Evolutionary conservation across 805 yeast species (phyloP).

Genomic region (Brettanomyces anomalus): DNA sequence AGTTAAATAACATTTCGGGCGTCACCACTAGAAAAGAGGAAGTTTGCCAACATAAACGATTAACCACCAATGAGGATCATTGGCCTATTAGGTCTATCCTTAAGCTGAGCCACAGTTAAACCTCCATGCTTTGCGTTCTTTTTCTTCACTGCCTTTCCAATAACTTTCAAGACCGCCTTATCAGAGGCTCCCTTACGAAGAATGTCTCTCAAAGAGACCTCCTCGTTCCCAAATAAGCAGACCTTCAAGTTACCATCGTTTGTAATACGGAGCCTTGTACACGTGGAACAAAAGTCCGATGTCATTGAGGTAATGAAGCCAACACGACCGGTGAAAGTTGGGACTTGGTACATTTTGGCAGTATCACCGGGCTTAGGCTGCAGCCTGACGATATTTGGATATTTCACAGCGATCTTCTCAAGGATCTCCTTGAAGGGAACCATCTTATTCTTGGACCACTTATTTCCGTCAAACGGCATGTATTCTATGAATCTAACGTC

Average conservation of each 20-base stretch:
- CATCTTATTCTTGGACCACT: constrained; percentile 39
- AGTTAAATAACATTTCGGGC: no score
- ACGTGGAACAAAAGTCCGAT: constrained; percentile 40
- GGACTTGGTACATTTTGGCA: constrained; percentile 35
- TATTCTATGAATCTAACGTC: constrained; percentile 48
- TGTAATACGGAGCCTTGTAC: constrained; percentile 44
- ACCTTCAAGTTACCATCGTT: constrained; percentile 48
- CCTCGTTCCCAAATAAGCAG: constrained; percentile 44
- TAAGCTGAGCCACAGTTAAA: constrained; percentile 29
- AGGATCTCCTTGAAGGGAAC: constrained; percentile 37
- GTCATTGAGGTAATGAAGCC: constrained; percentile 54
- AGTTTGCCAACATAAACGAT: no score
- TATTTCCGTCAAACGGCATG: constrained; percentile 52
- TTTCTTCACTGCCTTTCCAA: constrained; percentile 35
- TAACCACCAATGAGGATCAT: constrained; percentile 52
- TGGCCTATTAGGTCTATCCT: constrained; percentile 40
- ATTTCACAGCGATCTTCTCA: constrained; percentile 21
- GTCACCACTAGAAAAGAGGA: no score
- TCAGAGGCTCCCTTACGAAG: constrained; percentile 29
- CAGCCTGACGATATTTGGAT: constrained; percentile 20
- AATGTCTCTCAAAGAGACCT: constrained; percentile 37
- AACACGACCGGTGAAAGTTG: constrained; percentile 33
- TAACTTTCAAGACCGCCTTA: constrained; percentile 28
- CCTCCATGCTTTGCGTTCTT: constrained; percentile 47
- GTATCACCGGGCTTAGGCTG: constrained; percentile 36